Percentiles rank a stretch among this genome's conserved stretches.
These are phyloP conservation scores for Gaeumannomyces tritici DNA, from an alignment of 2,329 filamentous ascomycete genomes.

Conservation along the genomic window DNA sequence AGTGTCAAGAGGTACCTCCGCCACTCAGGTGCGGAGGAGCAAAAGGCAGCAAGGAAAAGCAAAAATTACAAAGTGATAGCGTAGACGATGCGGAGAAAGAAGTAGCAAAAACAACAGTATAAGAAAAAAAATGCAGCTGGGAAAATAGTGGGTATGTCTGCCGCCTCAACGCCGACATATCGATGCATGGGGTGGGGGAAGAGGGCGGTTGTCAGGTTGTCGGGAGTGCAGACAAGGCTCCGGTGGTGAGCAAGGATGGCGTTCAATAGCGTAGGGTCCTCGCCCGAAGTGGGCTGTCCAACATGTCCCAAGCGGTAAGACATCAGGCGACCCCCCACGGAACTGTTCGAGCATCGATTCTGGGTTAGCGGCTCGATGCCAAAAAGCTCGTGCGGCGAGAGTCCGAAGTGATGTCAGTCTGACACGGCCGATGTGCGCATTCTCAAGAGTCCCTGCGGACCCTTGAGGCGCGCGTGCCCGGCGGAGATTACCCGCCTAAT, in stretches of 20 bases:
- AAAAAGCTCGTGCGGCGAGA: background rate
- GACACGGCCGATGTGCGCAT: background rate
- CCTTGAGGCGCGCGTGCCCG: no score
- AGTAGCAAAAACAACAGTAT: no score
- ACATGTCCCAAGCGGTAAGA: background rate
- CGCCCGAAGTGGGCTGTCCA: background rate
- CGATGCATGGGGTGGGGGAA: background rate
- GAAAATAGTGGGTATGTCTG: background rate
- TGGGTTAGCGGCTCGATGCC: background rate
- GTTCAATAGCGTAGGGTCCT: background rate
- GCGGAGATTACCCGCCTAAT: background rate
- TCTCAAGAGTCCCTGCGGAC: background rate
- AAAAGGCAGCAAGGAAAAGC: background rate
- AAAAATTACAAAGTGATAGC: background rate
- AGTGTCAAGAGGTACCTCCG: background rate
- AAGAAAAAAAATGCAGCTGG: background rate
- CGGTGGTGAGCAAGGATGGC: no score
- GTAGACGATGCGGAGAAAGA: background rate
- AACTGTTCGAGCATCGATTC: background rate
- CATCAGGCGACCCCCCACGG: background rate
- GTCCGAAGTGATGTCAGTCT: background rate
- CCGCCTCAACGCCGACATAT: background rate
- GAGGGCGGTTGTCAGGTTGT: no score
- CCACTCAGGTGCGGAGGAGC: background rate
- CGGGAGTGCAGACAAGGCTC: background rate